Evolutionary conservation across 2,329 filamentous ascomycete genomes (phyloP).

Genomic region (Emmonsiellopsis sp.): DNA sequence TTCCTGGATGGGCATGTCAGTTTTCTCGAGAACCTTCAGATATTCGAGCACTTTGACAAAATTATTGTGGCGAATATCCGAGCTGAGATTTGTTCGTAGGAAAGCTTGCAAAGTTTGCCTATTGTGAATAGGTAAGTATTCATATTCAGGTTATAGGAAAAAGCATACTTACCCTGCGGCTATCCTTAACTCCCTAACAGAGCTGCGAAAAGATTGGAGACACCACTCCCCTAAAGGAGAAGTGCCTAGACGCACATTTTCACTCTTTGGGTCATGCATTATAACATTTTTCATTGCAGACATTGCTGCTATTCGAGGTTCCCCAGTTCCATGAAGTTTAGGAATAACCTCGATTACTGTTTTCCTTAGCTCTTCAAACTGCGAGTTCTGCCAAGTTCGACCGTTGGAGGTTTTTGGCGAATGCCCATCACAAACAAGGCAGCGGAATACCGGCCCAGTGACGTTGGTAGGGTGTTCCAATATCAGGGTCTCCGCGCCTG

Average conservation of each 20-base stretch:
- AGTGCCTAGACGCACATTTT: constrained; percentile 56
- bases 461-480: constrained; percentile 18
- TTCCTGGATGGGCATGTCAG: constrained; percentile 61
- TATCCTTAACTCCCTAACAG: constrained; percentile 73
- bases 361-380: constrained; percentile 28
- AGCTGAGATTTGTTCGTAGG: constrained; percentile 41
- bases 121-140: constrained; percentile 8
- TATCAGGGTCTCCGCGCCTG: constrained; percentile 39
- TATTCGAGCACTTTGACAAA: constrained; percentile 60
- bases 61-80: constrained; percentile 50
- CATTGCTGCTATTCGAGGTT: constrained; percentile 61
- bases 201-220: constrained; percentile 71
- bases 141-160: constrained; percentile 10
- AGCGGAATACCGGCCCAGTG: constrained; percentile 19
- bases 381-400: constrained; percentile 10
- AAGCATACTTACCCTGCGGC: constrained; percentile 52
- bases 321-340: constrained; percentile 40
- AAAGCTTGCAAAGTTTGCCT: constrained; percentile 60
- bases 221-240: constrained; percentile 71
- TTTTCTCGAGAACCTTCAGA: constrained; percentile 61
- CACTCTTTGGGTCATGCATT: constrained; percentile 51
- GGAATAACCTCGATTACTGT: constrained; percentile 36
- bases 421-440: constrained; percentile 29
- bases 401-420: constrained; percentile 9
- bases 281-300: constrained; percentile 59